Conservation (phyloP, 768 basidiomycete species). For the Naematelia aurantialba region DNA sequence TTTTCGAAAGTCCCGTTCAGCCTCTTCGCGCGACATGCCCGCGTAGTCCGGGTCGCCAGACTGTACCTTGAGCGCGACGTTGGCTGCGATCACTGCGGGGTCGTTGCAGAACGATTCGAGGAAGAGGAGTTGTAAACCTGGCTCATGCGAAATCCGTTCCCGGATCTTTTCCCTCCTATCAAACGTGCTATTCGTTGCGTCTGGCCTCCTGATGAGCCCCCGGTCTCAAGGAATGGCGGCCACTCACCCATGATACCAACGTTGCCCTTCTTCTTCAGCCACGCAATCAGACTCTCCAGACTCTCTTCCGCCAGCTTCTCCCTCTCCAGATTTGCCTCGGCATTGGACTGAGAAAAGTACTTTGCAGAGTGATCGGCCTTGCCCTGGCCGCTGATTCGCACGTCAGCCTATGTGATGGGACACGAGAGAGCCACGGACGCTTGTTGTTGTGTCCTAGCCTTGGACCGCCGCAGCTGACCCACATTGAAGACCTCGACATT, state of each 20-base stretch:
- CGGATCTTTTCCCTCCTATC: slow-evolving; percentile 78
- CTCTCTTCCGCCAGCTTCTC: slow-evolving; percentile 86
- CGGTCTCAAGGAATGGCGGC: neutral
- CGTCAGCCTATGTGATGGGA: no score
- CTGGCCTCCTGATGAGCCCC: slow-evolving; percentile 53
- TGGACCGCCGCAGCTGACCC: slow-evolving; percentile 82
- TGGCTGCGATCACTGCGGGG: slow-evolving; percentile 87
- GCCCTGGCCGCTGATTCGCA: slow-evolving; percentile 64
- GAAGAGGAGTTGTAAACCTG: slow-evolving; percentile 81
- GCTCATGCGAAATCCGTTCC: slow-evolving; percentile 77
- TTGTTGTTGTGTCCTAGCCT: slow-evolving; percentile 56
- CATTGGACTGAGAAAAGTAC: slow-evolving; percentile 85
- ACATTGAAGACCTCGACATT: slow-evolving; percentile 99
- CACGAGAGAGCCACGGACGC: slow-evolving; percentile 13
- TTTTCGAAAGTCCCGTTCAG: slow-evolving; percentile 81
- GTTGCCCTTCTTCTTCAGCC: slow-evolving; percentile 86
- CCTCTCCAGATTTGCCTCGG: slow-evolving; percentile 67
- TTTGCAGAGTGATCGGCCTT: slow-evolving; percentile 85
- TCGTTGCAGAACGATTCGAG: slow-evolving; percentile 94
- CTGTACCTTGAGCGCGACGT: slow-evolving; percentile 90
- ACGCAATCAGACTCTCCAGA: slow-evolving; percentile 87
- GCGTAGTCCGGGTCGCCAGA: slow-evolving; percentile 98
- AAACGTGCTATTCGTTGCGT: slow-evolving; percentile 91
- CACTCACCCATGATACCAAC: slow-evolving; percentile 89
- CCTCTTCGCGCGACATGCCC: slow-evolving; percentile 75